Conservation (phyloP, 257 asterid genomes). For the Lavandula angustifolia region DNA sequence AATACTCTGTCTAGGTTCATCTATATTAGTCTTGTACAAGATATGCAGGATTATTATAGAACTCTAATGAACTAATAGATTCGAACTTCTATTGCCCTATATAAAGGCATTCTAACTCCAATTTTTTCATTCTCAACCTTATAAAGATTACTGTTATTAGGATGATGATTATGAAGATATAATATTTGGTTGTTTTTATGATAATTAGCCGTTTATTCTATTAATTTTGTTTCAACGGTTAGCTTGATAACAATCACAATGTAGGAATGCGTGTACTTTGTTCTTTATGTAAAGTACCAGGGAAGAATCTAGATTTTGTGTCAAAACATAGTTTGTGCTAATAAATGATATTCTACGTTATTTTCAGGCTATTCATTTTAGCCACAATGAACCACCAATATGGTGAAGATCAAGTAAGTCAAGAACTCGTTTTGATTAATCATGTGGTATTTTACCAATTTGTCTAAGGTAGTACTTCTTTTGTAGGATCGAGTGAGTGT, state of each 20-base stretch:
- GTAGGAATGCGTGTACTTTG: conserved; percentile 16
- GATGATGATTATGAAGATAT: neutral
- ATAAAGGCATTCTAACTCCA: no score
- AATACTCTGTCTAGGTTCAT: no score
- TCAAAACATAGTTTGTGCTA: neutral
- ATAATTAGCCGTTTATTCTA: conserved; percentile 8
- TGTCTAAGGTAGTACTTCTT: neutral
- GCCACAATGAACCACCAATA: conserved; percentile 59
- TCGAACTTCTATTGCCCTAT: no score
- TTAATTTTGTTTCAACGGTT: neutral
- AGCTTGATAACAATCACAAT: conserved; percentile 1
- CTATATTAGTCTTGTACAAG: no score
- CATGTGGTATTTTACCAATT: neutral
- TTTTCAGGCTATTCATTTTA: conserved; percentile 35
- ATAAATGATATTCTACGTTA: neutral
- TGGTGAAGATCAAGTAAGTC: conserved; percentile 65
- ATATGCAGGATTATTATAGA: no score
- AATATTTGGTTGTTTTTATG: conserved; percentile 5
- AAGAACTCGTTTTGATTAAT: neutral
- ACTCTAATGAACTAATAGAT: no score
- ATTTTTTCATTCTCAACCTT: neutral
- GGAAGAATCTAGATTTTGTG: no score
- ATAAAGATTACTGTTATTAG: neutral
- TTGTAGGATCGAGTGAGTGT: conserved; percentile 78
- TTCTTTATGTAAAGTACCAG: conserved; percentile 18